Percentiles rank a stretch among this genome's conserved stretches.
These are phyloP conservation scores for Kalmanozyma brasiliensis DNA, from an alignment of 1,284 basidiomycete genomes.

Conservation along the genomic window DNA sequence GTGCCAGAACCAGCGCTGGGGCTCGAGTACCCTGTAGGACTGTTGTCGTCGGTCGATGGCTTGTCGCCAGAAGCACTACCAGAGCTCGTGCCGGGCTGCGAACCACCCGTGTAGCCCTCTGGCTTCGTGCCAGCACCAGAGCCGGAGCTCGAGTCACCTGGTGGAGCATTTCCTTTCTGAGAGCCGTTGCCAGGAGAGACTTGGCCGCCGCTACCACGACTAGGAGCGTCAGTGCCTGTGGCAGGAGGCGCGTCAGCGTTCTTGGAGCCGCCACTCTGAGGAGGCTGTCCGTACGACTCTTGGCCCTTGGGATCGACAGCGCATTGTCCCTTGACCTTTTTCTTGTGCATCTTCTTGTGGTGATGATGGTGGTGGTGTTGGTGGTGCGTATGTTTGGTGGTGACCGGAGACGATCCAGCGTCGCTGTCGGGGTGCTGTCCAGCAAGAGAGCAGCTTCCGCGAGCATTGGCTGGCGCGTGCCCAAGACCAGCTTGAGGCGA, in stretches of 20 bases:
- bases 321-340: constrained; percentile 24
- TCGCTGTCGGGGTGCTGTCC: too few relatives aligned
- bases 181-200: too few relatives aligned
- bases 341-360: constrained; percentile 21
- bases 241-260: background rate
- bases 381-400: constrained; percentile 5
- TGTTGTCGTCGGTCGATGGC: background rate
- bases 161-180: constrained; percentile 1
- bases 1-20: too few relatives aligned
- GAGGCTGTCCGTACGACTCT: background rate
- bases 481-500: constrained; percentile 12
- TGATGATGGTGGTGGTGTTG: background rate
- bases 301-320: constrained; percentile 13
- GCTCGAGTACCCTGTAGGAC: background rate
- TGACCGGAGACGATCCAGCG: too few relatives aligned
- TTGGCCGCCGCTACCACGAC: too few relatives aligned
- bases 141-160: background rate
- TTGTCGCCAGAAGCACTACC: background rate
- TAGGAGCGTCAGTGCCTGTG: background rate
- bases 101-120: background rate
- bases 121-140: background rate
- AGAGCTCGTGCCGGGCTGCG: background rate
- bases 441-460: too few relatives aligned
- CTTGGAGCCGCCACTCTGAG: background rate
- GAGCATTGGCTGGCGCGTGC: constrained; percentile 1